A percentile compares a stretch with the other conserved stretches of the same genome.
Conservation (phyloP, 208 protist species). For the Trypanosoma boissoni region DNA sequence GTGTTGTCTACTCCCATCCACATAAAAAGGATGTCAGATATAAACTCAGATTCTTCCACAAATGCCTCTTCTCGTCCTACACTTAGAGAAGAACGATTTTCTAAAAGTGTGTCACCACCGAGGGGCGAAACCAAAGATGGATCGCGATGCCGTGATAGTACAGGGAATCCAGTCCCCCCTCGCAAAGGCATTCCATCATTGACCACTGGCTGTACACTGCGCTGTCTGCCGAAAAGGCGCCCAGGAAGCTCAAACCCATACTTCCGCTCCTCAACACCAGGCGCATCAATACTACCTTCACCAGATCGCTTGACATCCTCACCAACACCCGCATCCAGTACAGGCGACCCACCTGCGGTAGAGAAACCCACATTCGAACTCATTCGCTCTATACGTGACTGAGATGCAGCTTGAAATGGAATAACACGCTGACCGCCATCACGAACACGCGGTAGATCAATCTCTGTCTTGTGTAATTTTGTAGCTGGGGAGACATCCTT, state of each 20-base stretch:
- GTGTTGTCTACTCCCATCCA: constrained; percentile 56
- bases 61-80: background rate
- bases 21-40: constrained; percentile 62
- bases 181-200: background rate
- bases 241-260: constrained; percentile 18
- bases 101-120: background rate
- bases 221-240: constrained; percentile 12
- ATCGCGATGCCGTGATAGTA: constrained; percentile 4
- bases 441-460: background rate
- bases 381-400: background rate
- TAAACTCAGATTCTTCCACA: constrained; percentile 38
- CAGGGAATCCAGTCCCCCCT: background rate
- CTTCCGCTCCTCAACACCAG: background rate
- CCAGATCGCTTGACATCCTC: background rate
- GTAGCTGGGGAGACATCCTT: constrained; percentile 14
- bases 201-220: background rate
- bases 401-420: constrained; percentile 14
- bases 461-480: constrained; percentile 14
- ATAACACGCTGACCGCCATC: constrained; percentile 8
- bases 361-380: background rate
- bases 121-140: background rate
- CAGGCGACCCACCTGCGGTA: background rate
- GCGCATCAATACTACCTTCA: background rate
- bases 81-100: background rate
- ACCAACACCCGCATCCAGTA: background rate